A percentile compares a stretch with the other conserved stretches of the same genome.
These are phyloP conservation scores for Limnomonas spitsbergensis DNA, from an alignment of 139 green algal genomes.

Conservation along the genomic window DNA sequence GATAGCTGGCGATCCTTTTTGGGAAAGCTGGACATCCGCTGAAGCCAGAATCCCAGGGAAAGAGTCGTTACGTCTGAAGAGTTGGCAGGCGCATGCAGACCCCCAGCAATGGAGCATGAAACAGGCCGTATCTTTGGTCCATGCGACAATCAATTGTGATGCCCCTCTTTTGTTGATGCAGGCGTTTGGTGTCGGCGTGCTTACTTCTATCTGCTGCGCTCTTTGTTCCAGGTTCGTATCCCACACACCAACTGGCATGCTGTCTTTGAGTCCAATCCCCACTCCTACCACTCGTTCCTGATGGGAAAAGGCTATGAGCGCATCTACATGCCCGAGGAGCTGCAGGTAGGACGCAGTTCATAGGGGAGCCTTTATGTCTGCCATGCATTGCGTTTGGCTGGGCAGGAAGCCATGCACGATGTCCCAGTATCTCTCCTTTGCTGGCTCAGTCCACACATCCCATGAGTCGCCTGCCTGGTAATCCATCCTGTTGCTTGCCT, in stretches of 20 bases:
- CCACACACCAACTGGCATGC: conserved; percentile 33
- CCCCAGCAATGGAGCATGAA: too few species aligned
- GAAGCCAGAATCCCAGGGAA: too few species aligned
- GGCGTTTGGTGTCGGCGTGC: neutral
- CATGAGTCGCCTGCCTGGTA: too few species aligned
- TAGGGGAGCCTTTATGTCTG: neutral
- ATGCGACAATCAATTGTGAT: neutral
- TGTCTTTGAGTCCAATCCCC: conserved; percentile 21
- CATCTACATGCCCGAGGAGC: conserved; percentile 21
- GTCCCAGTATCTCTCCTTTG: too few species aligned
- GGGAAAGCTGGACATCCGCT: too few species aligned
- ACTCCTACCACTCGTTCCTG: neutral
- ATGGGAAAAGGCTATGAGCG: conserved; percentile 41
- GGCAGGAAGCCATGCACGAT: too few species aligned
- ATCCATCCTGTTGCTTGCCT: too few species aligned
- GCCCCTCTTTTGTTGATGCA: neutral
- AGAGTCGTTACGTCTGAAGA: too few species aligned
- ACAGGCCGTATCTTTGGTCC: neutral
- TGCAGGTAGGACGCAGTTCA: neutral
- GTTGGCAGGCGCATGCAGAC: too few species aligned
- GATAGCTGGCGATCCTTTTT: too few species aligned
- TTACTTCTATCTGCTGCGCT: neutral
- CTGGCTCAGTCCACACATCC: too few species aligned
- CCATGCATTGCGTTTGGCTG: neutral
- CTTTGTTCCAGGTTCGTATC: conserved; percentile 26